A percentile compares a stretch with the other conserved stretches of the same genome.
phyloP scores from a whole-genome alignment of 1,284 basidiomycete species.

The Xerocomus alliaceus region DNA sequence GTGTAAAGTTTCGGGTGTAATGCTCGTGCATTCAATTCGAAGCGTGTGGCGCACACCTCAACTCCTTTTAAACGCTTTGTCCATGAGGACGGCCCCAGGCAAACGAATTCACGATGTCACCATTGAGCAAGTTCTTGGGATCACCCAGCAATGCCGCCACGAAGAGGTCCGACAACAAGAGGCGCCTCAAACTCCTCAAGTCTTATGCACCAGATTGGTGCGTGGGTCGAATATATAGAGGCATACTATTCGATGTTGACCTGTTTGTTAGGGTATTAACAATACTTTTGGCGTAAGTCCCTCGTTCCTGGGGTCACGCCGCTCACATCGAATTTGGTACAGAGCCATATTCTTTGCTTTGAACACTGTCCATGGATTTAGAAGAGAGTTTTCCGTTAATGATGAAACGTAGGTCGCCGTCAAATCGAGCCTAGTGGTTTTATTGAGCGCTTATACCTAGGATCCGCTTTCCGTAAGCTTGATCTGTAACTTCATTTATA shows the following conservation, averaged over 20 bases:
- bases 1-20: conserved; percentile 1
- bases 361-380: conserved; percentile 79
- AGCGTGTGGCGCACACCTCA: background rate
- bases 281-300: conserved; percentile 69
- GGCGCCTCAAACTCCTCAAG: conserved; percentile 53
- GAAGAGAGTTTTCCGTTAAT: conserved; percentile 81
- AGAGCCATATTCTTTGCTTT: conserved; percentile 75
- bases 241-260: conserved; percentile 2
- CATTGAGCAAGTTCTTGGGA: conserved; percentile 10
- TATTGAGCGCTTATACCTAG: conserved; percentile 26
- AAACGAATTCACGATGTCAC: conserved; percentile 24
- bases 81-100: background rate
- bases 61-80: background rate
- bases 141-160: conserved; percentile 13
- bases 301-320: background rate
- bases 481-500: conserved; percentile 23
- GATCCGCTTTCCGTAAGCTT: conserved; percentile 64
- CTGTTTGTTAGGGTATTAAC: conserved; percentile 64
- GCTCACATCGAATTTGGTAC: conserved; percentile 14
- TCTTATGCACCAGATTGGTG: conserved; percentile 80
- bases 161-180: conserved; percentile 38
- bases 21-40: background rate
- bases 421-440: background rate
- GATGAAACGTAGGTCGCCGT: conserved; percentile 70
- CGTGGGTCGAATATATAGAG: conserved; percentile 23